phyloP scores from a whole-genome alignment of 345 rosid genomes.

The Heritiera fomes region DNA sequence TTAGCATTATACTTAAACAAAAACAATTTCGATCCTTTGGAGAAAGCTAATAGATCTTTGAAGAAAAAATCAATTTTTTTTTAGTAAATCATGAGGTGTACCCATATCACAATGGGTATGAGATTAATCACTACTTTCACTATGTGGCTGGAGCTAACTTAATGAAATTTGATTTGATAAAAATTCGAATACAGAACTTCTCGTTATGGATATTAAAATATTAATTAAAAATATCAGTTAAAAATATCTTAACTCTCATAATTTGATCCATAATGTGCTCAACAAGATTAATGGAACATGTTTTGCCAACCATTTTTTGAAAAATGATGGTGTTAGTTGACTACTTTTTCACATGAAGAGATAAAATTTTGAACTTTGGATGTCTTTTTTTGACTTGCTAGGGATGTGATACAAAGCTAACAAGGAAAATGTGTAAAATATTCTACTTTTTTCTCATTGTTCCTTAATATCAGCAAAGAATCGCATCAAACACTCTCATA shows the following conservation, averaged over 20 bases:
- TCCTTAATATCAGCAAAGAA: constrained; percentile 7
- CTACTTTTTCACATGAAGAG: background rate
- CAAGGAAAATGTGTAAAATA: background rate
- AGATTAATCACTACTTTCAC: too few relatives aligned
- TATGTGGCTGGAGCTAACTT: too few relatives aligned
- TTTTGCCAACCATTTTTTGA: background rate
- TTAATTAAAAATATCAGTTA: background rate
- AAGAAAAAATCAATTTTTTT: background rate
- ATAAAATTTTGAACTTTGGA: background rate
- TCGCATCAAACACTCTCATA: background rate
- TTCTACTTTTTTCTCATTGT: background rate
- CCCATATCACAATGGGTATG: too few relatives aligned
- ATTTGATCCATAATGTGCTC: background rate
- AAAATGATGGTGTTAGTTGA: background rate
- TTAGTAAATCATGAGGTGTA: too few relatives aligned
- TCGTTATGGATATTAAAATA: too few relatives aligned
- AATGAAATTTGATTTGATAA: too few relatives aligned
- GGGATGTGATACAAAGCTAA: background rate
- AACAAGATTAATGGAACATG: constrained; percentile 3
- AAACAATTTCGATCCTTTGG: background rate
- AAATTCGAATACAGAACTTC: too few relatives aligned
- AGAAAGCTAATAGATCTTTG: background rate
- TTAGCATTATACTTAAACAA: background rate
- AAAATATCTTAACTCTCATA: background rate
- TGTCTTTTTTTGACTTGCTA: constrained; percentile 1